Percentiles rank a stretch among this genome's conserved stretches.
phyloP scores from a whole-genome alignment of 2,329 filamentous ascomycete species.

The Talaromyces verruculosus region DNA sequence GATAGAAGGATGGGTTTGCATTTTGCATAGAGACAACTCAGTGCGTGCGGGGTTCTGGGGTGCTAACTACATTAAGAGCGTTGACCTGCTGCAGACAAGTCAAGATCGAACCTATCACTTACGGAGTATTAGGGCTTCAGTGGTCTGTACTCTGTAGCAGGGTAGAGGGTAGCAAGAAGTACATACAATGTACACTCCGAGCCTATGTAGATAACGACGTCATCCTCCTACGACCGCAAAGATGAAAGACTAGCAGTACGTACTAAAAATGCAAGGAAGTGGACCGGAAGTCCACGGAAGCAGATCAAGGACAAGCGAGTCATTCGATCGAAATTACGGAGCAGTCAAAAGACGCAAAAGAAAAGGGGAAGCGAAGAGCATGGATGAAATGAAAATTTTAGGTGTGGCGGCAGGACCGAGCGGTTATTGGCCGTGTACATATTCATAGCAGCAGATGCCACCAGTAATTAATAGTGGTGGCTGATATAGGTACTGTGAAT shows the following conservation, averaged over 20 bases:
- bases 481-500: not conserved
- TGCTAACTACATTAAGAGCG: not conserved
- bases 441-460: not conserved
- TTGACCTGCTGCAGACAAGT: not conserved
- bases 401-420: not conserved
- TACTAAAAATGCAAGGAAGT: not conserved
- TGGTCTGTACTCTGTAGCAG: not conserved
- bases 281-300: not conserved
- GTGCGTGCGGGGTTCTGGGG: not conserved
- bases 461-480: not conserved
- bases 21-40: not conserved
- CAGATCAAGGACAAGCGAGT: not conserved
- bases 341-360: not conserved
- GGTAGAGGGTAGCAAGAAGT: not conserved
- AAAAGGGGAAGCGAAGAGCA: not conserved
- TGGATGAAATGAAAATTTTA: not conserved
- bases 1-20: not conserved
- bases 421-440: not conserved
- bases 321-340: not conserved
- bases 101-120: not conserved
- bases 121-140: not conserved
- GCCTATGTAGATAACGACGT: not conserved
- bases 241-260: not conserved
- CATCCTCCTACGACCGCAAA: not conserved
- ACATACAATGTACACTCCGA: not conserved